Evolutionary conservation across 164 flowering plant genomes (phyloP), one percentile per base, ranked within the genome.

Genomic region (Platanus orientalis): DNA sequence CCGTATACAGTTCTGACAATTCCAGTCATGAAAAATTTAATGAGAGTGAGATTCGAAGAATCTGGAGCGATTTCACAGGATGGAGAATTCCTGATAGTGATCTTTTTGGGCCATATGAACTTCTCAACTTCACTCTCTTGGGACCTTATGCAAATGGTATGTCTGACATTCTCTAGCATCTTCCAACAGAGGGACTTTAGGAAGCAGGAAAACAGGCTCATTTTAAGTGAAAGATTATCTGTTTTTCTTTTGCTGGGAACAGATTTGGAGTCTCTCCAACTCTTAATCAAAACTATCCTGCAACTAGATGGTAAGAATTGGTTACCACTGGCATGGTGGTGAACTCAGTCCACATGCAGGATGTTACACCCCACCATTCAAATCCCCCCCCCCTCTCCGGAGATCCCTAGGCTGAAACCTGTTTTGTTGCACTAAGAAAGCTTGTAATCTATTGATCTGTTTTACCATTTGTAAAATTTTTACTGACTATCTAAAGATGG

Each of bases 101-200:
- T 10, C 27, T 81, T 60, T 90, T 93, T 75, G 98, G 98, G 45
- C 98, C 98, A 54, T 84, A 81, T 69, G 97, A 90, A 67, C 81
- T 90, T 54, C 73, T 90, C 54, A 73, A 71, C 66, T 78, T 85
- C 79, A 78, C 79, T 42, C 79, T 88, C n/a, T 45, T 61, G 72
- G 82, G 63, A 4, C 76, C 82, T 45, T 92, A 92, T 66, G 20
- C 16, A 36, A 34, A 79, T 64, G 87, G 98, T 89, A 72, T 24
- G 87, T 76, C 3, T 54, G 25, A 40, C 42, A 30, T 51, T 60
- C 20, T 54, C 10, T 52, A 27, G 27, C 13, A 39, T 11, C 4
- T 21, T 21, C 25, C 10, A 6, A n/a, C n/a, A n/a, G n/a, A n/a
- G n/a, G n/a, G n/a, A n/a, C n/a, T n/a, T n/a, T n/a, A n/a, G n/a